Evolutionary conservation across 2,329 filamentous ascomycete species (phyloP).

Genomic region (Phoma sp.): DNA sequence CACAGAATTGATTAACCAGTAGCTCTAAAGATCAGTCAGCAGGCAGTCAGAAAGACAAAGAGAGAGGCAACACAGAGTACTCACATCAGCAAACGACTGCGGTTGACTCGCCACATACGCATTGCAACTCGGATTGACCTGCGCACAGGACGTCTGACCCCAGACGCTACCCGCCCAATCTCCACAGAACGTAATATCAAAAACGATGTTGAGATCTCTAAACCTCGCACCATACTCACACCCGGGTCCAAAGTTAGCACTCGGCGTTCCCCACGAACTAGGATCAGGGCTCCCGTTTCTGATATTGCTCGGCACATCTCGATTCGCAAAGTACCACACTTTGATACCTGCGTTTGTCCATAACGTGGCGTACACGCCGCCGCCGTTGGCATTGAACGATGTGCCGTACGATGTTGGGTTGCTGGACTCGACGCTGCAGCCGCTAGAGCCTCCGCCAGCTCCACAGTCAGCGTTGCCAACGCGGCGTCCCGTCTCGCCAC

Average conservation of each 20-base stretch:
- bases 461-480: constrained; percentile 45
- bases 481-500: constrained; percentile 40
- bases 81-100: constrained; percentile 44
- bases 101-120: constrained; percentile 49
- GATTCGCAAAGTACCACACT: constrained; percentile 55
- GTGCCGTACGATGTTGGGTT: constrained; percentile 45
- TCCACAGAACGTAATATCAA: constrained; percentile 63
- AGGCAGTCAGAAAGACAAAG: background rate
- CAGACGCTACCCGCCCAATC: constrained; percentile 61
- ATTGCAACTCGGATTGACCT: constrained; percentile 42
- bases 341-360: constrained; percentile 53
- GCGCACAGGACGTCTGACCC: constrained; percentile 39
- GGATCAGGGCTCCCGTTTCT: constrained; percentile 50
- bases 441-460: constrained; percentile 41
- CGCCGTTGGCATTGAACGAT: constrained; percentile 50
- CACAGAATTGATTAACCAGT: constrained; percentile 50
- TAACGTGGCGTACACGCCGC: constrained; percentile 53
- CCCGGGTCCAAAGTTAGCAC: constrained; percentile 44
- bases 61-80: constrained; percentile 1
- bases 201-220: constrained; percentile 48
- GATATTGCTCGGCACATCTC: constrained; percentile 53
- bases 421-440: constrained; percentile 41
- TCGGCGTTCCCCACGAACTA: constrained; percentile 50
- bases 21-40: constrained; percentile 33
- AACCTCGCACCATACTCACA: constrained; percentile 48